Evolutionary conservation across 805 yeast genomes (phyloP).

Genomic region (Ogataea corticis): DNA sequence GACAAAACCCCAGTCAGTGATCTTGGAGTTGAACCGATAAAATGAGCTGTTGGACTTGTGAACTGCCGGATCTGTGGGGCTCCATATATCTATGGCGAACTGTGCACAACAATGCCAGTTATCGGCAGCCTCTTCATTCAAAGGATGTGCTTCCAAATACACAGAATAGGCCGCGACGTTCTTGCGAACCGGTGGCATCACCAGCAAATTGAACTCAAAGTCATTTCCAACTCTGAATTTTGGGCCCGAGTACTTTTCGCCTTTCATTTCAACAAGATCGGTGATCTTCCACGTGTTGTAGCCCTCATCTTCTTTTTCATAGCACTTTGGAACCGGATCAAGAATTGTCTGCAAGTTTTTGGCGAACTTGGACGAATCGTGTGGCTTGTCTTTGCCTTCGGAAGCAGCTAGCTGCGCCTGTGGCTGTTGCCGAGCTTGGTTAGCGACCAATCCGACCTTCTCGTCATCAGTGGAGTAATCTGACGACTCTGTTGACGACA

Average conservation of each 20-base stretch:
- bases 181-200: conserved; percentile 75
- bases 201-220: conserved; percentile 64
- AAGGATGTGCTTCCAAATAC: conserved; percentile 75
- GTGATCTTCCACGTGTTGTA: conserved; percentile 42
- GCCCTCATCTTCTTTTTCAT: conserved; percentile 32
- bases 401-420: conserved; percentile 1
- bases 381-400: not conserved
- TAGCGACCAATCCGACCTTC: conserved; percentile 5
- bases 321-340: conserved; percentile 34
- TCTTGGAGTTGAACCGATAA: conserved; percentile 74
- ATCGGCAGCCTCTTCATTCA: conserved; percentile 26
- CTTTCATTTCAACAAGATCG: conserved; percentile 33
- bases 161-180: conserved; percentile 61
- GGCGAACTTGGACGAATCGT: conserved; percentile 25
- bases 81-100: conserved; percentile 82
- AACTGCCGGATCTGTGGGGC: conserved; percentile 67
- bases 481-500: conserved; percentile 26
- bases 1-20: conserved; percentile 96
- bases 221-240: conserved; percentile 55
- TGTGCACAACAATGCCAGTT: conserved; percentile 92
- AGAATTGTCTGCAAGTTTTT: conserved; percentile 22
- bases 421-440: not conserved
- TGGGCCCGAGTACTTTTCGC: conserved; percentile 41
- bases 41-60: conserved; percentile 63
- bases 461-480: conserved; percentile 23